phyloP scores from a whole-genome alignment of 768 basidiomycete species.

The Astraeus odoratus region DNA sequence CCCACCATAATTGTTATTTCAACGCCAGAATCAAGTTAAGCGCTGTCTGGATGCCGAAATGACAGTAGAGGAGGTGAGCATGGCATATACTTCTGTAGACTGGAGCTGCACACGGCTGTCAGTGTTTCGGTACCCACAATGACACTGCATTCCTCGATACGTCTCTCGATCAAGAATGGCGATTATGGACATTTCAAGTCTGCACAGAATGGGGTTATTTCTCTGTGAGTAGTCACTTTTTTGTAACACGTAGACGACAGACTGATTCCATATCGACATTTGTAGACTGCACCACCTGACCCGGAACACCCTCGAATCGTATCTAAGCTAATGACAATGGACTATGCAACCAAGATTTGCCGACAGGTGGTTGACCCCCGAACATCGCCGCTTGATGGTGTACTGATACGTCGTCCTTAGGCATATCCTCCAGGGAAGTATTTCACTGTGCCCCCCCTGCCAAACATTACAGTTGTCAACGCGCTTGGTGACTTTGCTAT shows the following conservation, averaged over 20 bases:
- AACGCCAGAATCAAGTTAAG: conserved; percentile 43
- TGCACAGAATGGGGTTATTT: conserved; percentile 98
- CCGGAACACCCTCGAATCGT: conserved; percentile 66
- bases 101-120: too few relatives aligned
- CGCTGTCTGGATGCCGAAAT: conserved; percentile 42
- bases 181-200: conserved; percentile 85
- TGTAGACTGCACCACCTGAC: conserved; percentile 77
- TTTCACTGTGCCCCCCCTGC: conserved; percentile 62
- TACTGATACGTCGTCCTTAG: conserved; percentile 25
- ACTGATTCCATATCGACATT: background rate
- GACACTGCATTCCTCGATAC: conserved; percentile 57
- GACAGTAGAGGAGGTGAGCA: conserved; percentile 45
- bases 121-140: conserved; percentile 87
- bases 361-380: conserved; percentile 35
- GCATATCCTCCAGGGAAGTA: conserved; percentile 74
- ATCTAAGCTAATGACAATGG: conserved; percentile 66
- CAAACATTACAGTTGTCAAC: conserved; percentile 82
- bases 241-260: background rate
- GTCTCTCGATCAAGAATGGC: conserved; percentile 68
- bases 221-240: conserved; percentile 38
- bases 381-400: background rate
- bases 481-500: conserved; percentile 78
- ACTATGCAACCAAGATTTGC: conserved; percentile 67
- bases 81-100: too few relatives aligned
- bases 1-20: background rate